Evolutionary conservation across 345 rosid genomes (phyloP).

Genomic region (Adansonia digitata): DNA sequence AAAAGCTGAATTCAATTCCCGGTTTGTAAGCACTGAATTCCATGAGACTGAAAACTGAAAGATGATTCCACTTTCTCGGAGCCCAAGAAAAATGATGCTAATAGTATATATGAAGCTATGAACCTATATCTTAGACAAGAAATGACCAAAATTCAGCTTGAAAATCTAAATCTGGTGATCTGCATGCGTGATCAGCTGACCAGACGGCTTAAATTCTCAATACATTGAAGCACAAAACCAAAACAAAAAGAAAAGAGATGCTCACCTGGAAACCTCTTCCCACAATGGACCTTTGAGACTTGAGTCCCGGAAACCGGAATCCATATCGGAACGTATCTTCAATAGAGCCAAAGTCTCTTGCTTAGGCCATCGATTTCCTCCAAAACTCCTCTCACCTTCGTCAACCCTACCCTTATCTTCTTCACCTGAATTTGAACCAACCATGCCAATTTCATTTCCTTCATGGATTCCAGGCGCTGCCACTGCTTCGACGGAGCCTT

Average conservation of each 20-base stretch:
- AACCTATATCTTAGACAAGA: not conserved
- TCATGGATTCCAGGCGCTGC: conserved; percentile 11
- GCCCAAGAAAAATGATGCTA: not conserved
- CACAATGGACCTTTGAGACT: conserved; percentile 62
- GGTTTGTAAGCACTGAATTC: conserved; percentile 2
- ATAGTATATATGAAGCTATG: not conserved
- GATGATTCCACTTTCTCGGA: not conserved
- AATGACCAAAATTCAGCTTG: not conserved
- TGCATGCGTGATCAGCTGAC: conserved; percentile 5
- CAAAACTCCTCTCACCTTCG: conserved; percentile 44
- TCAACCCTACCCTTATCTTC: conserved; percentile 35
- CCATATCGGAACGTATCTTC: conserved; percentile 73
- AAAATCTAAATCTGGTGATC: not conserved
- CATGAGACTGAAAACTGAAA: not conserved
- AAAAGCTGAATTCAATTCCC: not conserved
- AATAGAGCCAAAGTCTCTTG: conserved; percentile 69
- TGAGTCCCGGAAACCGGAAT: conserved; percentile 60
- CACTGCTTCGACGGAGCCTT: conserved; percentile 24
- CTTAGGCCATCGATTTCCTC: conserved; percentile 81
- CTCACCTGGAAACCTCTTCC: conserved; percentile 66
- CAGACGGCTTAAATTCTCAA: not conserved
- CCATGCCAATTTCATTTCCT: conserved; percentile 15
- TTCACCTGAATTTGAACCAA: conserved; percentile 36
- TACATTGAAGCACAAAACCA: not conserved
- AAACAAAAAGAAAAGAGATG: not conserved